Conservation (phyloP, 2,329 filamentous ascomycete genomes). For the Sphaerostilbella broomeana region DNA sequence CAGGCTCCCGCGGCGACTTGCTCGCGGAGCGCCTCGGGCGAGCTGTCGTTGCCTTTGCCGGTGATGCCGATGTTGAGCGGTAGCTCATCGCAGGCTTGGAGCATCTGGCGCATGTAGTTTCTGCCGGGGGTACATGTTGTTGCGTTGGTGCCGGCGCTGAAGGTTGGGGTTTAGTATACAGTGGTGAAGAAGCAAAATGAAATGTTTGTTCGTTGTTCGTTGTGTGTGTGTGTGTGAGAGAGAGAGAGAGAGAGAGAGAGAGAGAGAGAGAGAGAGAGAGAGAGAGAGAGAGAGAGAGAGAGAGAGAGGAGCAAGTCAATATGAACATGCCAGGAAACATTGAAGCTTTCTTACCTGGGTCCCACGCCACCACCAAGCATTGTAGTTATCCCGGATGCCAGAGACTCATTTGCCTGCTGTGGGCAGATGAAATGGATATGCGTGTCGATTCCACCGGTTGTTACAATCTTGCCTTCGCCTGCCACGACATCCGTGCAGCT, state of each 20-base stretch:
- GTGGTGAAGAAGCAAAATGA: too few species aligned
- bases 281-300: background rate
- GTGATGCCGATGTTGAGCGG: constrained; percentile 89
- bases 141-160: constrained; percentile 76
- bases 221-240: background rate
- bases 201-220: too few species aligned
- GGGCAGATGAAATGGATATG: constrained; percentile 96
- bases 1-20: constrained; percentile 79
- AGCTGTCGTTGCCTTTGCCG: constrained; percentile 85
- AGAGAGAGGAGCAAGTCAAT: background rate
- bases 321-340: too few species aligned
- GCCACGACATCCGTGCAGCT: constrained; percentile 88
- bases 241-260: background rate
- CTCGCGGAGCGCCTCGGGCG: constrained; percentile 62
- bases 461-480: constrained; percentile 83
- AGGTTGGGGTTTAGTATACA: too few species aligned
- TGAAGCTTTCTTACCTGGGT: constrained; percentile 54
- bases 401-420: constrained; percentile 77
- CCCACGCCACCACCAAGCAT: constrained; percentile 88
- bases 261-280: background rate
- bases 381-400: constrained; percentile 82
- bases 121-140: constrained; percentile 90
- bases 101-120: constrained; percentile 79
- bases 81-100: constrained; percentile 74
- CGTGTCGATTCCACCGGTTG: constrained; percentile 80